Percentiles rank a stretch among this genome's conserved stretches.
These are phyloP conservation scores for Phytophthora nicotianae DNA, from an alignment of 352 stramenopile genomes.

Conservation along the genomic window DNA sequence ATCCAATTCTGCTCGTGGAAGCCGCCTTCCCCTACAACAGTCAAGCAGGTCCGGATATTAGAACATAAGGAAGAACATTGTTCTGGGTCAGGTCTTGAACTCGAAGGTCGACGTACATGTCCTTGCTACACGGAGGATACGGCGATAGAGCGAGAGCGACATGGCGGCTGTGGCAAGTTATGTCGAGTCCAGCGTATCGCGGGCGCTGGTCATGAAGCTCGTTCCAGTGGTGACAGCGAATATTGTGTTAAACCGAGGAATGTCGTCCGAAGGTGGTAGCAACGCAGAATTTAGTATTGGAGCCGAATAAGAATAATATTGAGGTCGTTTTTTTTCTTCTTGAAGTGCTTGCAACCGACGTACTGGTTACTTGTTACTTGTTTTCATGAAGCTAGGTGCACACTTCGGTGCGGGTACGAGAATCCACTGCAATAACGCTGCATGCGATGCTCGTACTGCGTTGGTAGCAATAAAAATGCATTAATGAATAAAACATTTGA, in stretches of 20 bases:
- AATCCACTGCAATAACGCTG: background rate
- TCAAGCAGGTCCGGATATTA: constrained; percentile 10
- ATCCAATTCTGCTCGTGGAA: constrained; percentile 70
- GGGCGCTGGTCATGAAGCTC: constrained; percentile 11
- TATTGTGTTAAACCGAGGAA: background rate
- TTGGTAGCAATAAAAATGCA: constrained; percentile 5
- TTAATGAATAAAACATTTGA: no score
- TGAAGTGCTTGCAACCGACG: background rate
- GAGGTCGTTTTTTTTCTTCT: background rate
- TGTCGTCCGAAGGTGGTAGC: background rate
- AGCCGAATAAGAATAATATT: background rate
- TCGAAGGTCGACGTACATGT: constrained; percentile 54
- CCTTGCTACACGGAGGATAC: constrained; percentile 70
- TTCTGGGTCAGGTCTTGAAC: background rate
- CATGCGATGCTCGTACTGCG: background rate
- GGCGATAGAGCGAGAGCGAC: constrained; percentile 72
- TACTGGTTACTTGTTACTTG: no score
- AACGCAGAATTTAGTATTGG: background rate
- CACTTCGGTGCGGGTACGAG: background rate
- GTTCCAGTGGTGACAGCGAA: constrained; percentile 26
- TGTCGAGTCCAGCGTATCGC: constrained; percentile 19
- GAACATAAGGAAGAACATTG: no score
- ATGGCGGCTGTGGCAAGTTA: constrained; percentile 21
- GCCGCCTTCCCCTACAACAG: constrained; percentile 63
- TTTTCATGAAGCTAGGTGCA: background rate